These are phyloP conservation scores for Taxillus chinensis DNA, from an alignment of 164 flowering plant species.

Conservation along the genomic window DNA sequence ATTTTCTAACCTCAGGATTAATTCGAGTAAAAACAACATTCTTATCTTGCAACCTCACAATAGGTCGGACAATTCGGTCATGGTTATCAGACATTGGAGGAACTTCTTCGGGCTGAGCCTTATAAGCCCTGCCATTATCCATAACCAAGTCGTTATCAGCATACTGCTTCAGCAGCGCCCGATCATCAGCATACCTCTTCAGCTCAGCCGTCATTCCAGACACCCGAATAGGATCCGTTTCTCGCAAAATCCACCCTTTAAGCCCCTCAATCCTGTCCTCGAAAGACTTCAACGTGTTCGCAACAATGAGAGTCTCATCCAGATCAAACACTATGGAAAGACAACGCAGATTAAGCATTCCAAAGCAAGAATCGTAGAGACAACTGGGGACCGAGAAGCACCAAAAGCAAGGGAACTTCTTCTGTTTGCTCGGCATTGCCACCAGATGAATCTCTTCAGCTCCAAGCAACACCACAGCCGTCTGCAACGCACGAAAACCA, in stretches of 20 bases:
- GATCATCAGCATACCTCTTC: slow-evolving; percentile 73
- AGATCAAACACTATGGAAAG: slow-evolving; percentile 90
- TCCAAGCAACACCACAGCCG: slow-evolving; percentile 75
- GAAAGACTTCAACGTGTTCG: slow-evolving; percentile 92
- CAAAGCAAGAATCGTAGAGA: slow-evolving; percentile 52
- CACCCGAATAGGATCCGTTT: slow-evolving; percentile 47
- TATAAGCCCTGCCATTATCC: slow-evolving; percentile 57
- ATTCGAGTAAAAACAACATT: slow-evolving; percentile 88
- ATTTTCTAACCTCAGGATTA: slow-evolving; percentile 80
- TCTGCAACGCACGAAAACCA: slow-evolving; percentile 27
- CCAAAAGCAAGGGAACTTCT: slow-evolving; percentile 86
- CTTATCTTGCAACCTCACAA: slow-evolving; percentile 76
- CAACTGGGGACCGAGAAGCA: slow-evolving; percentile 56
- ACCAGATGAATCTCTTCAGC: slow-evolving; percentile 83
- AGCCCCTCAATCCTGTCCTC: slow-evolving; percentile 83
- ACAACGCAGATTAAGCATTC: slow-evolving; percentile 77
- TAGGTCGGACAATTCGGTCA: slow-evolving; percentile 58
- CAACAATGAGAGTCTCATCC: slow-evolving; percentile 95
- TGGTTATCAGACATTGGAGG: slow-evolving; percentile 34
- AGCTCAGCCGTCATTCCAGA: slow-evolving; percentile 76
- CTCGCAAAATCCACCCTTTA: slow-evolving; percentile 51
- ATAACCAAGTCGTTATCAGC: slow-evolving; percentile 54
- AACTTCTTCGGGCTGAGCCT: slow-evolving; percentile 70
- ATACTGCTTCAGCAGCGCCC: slow-evolving; percentile 74
- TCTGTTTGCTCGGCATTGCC: slow-evolving; percentile 85